These are phyloP conservation scores for Venturia effusa DNA, from an alignment of 2,329 filamentous ascomycete species.

Conservation along the genomic window DNA sequence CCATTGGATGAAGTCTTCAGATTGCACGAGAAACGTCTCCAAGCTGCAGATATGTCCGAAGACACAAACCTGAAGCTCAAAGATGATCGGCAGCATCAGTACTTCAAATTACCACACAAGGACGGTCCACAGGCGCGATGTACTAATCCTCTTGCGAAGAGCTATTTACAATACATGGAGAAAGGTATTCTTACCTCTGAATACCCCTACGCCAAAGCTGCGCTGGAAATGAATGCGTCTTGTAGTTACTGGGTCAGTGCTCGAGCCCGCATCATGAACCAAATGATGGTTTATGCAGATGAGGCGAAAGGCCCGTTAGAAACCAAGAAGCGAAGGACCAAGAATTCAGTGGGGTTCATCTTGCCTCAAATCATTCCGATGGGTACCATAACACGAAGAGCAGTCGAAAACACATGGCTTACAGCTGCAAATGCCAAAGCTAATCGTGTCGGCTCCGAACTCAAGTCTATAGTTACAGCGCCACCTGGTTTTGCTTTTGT, in stretches of 20 bases:
- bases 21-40: constrained; percentile 44
- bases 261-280: constrained; percentile 82
- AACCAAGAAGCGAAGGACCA: constrained; percentile 21
- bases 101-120: constrained; percentile 94
- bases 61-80: constrained; percentile 57
- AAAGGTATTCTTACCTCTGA: constrained; percentile 78
- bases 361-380: constrained; percentile 94
- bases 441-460: constrained; percentile 89
- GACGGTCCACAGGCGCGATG: constrained; percentile 82
- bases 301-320: constrained; percentile 32
- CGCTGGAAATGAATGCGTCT: constrained; percentile 94
- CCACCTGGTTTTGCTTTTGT: constrained; percentile 88
- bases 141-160: constrained; percentile 78
- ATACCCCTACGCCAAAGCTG: constrained; percentile 83
- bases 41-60: constrained; percentile 65
- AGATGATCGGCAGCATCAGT: constrained; percentile 55
- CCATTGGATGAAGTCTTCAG: constrained; percentile 29
- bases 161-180: constrained; percentile 85
- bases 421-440: constrained; percentile 95
- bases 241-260: constrained; percentile 99
- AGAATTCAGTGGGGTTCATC: constrained; percentile 59
- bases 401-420: constrained; percentile 96
- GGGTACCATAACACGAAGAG: constrained; percentile 89
- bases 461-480: constrained; percentile 93
- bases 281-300: constrained; percentile 82